phyloP scores from a whole-genome alignment of 768 basidiomycete species.

The Rhodosporidiobolus odoratus region DNA sequence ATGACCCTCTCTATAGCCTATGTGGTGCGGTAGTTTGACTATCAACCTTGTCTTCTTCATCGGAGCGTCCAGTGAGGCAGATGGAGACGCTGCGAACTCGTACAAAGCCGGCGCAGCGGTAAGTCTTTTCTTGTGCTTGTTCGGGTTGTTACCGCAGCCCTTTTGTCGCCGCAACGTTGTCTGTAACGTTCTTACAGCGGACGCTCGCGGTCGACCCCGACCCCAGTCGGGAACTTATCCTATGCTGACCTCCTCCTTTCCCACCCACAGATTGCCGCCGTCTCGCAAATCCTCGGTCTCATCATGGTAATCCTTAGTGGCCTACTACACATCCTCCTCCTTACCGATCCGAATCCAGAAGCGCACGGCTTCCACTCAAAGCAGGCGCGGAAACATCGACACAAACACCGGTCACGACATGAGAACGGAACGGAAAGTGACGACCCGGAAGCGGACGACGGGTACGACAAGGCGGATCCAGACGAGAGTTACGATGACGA shows the following conservation, averaged over 20 bases:
- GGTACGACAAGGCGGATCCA: not conserved
- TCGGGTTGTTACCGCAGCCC: too few species aligned
- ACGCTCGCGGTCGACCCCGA: not conserved
- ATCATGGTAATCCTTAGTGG: not conserved
- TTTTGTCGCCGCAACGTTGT: too few species aligned
- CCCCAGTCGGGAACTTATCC: too few species aligned
- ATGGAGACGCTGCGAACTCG: not conserved
- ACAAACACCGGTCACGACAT: not conserved
- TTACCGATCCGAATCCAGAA: not conserved
- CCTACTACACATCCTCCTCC: slow-evolving; percentile 1
- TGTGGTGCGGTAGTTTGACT: not conserved
- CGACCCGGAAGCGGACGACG: not conserved
- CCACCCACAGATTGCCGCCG: not conserved
- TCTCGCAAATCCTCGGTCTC: slow-evolving; percentile 2
- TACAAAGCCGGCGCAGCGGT: not conserved
- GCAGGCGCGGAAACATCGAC: not conserved
- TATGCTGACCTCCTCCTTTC: not conserved
- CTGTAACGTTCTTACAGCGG: not conserved
- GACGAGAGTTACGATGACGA: too few species aligned
- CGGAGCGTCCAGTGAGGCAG: not conserved
- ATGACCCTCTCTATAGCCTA: not conserved
- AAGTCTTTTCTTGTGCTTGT: not conserved
- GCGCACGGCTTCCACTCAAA: not conserved
- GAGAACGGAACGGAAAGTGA: not conserved
- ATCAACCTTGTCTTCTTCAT: not conserved